Evolutionary conservation across 2,329 filamentous ascomycete species (phyloP).

Genomic region (Chrysoporthe cubensis): DNA sequence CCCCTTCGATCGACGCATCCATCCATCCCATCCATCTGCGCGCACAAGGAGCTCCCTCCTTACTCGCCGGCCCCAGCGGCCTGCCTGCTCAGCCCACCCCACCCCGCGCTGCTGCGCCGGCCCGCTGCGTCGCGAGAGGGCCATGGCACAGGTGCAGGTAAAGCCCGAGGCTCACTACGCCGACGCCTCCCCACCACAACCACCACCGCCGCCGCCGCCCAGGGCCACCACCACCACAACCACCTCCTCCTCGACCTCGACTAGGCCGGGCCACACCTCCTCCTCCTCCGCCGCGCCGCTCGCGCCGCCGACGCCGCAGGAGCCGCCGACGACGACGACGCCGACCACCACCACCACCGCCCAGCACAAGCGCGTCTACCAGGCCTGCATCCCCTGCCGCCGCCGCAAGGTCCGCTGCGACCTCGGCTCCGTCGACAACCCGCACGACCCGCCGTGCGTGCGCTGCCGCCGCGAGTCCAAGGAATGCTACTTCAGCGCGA

Average conservation of each 20-base stretch:
- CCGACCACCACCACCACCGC: slow-evolving; percentile 17
- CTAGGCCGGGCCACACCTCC: slow-evolving; percentile 28
- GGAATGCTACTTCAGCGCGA: slow-evolving; percentile 95
- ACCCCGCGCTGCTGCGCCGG: background rate
- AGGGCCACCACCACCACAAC: background rate
- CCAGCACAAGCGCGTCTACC: slow-evolving; percentile 66
- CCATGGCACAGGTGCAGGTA: slow-evolving; percentile 20
- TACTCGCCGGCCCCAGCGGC: background rate
- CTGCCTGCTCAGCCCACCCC: slow-evolving; percentile 12
- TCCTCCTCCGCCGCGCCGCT: slow-evolving; percentile 24
- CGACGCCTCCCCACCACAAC: slow-evolving; percentile 26
- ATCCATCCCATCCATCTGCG: no score
- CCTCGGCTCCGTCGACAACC: slow-evolving; percentile 82
- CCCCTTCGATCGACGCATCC: slow-evolving; percentile 6
- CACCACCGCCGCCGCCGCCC: background rate
- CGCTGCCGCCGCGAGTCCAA: slow-evolving; percentile 94
- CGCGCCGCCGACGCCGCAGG: no score
- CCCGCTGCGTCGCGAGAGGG: slow-evolving; percentile 17
- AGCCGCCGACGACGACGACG: background rate
- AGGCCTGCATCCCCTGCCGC: slow-evolving; percentile 66
- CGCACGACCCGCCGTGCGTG: slow-evolving; percentile 90
- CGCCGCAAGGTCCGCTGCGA: slow-evolving; percentile 66
- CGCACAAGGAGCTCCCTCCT: background rate
- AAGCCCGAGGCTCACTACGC: slow-evolving; percentile 19
- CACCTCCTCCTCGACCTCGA: slow-evolving; percentile 24